These are phyloP conservation scores for Phtheirospermum japonicum DNA, from an alignment of 257 asterid species.

Conservation along the genomic window DNA sequence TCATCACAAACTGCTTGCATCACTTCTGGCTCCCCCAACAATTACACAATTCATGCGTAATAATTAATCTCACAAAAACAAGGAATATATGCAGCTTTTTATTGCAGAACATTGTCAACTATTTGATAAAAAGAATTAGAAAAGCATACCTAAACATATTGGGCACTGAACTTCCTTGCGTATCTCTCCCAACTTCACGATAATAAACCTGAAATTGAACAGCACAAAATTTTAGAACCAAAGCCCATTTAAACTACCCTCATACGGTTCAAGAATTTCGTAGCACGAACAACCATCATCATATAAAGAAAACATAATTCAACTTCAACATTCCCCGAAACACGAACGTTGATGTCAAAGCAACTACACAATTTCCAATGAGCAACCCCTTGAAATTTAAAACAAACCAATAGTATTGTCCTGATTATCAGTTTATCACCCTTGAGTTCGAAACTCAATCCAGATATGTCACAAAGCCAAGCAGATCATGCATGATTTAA, in stretches of 20 bases:
- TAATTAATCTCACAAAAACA: constrained; percentile 5
- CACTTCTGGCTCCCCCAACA: neutral
- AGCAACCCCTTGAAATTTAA: neutral
- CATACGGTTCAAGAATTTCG: neutral
- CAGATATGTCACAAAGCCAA: constrained; percentile 7
- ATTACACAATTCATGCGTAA: neutral
- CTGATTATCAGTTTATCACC: neutral
- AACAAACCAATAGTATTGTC: neutral
- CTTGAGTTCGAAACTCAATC: constrained; percentile 10
- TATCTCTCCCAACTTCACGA: constrained; percentile 69
- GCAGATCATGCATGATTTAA: constrained; percentile 32
- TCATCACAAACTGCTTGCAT: constrained; percentile 8
- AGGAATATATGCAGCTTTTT: constrained; percentile 22
- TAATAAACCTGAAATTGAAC: constrained; percentile 50
- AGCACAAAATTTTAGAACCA: constrained; percentile 24
- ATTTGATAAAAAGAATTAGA: constrained; percentile 7
- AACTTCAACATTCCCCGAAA: constrained; percentile 12
- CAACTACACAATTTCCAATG: neutral
- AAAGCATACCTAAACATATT: constrained; percentile 76
- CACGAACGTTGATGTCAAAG: constrained; percentile 5
- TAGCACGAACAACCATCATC: neutral
- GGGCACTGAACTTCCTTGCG: constrained; percentile 98
- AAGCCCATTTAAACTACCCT: constrained; percentile 6
- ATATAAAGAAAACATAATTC: neutral
- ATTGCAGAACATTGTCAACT: constrained; percentile 16